Conservation (phyloP, 169 alveolate genomes). For the Toxoplasma gondii region DNA sequence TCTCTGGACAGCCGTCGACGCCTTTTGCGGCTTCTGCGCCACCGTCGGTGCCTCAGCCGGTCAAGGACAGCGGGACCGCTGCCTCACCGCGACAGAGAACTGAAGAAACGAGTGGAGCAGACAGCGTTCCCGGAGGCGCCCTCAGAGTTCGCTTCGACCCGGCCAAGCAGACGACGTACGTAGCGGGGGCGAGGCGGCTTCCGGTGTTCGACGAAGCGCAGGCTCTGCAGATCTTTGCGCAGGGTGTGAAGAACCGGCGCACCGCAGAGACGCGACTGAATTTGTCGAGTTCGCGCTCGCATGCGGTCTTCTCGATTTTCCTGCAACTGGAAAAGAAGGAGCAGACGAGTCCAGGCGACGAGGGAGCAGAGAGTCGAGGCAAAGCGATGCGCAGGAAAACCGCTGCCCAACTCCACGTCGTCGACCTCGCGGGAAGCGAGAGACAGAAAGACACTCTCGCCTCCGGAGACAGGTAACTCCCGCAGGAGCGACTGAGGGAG, state of each 20-base stretch:
- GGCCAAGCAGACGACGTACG: background rate
- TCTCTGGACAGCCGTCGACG: background rate
- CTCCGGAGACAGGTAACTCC: conserved; percentile 22
- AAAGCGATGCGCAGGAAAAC: background rate
- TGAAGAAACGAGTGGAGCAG: background rate
- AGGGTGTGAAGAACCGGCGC: conserved; percentile 38
- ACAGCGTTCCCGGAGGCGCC: background rate
- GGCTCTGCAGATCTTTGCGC: conserved; percentile 22
- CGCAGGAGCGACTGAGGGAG: background rate
- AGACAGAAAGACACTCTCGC: conserved; percentile 46
- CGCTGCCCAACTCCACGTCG: conserved; percentile 47
- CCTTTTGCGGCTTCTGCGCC: background rate
- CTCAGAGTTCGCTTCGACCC: conserved; percentile 39
- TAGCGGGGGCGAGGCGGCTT: conserved; percentile 30
- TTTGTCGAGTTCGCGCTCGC: conserved; percentile 42
- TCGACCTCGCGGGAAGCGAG: conserved; percentile 57
- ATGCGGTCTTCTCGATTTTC: conserved; percentile 42
- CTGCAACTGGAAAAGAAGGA: conserved; percentile 26
- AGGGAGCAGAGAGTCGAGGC: background rate
- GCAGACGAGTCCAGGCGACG: background rate
- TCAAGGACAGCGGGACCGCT: background rate
- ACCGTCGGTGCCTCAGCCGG: background rate
- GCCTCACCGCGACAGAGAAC: too few species aligned
- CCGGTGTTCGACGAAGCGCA: background rate
- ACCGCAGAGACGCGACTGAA: conserved; percentile 46